Evolutionary conservation across 2,329 filamentous ascomycete species (phyloP), one percentile per base, ranked within the genome.

Genomic region (Ceratocystis smalleyi): DNA sequence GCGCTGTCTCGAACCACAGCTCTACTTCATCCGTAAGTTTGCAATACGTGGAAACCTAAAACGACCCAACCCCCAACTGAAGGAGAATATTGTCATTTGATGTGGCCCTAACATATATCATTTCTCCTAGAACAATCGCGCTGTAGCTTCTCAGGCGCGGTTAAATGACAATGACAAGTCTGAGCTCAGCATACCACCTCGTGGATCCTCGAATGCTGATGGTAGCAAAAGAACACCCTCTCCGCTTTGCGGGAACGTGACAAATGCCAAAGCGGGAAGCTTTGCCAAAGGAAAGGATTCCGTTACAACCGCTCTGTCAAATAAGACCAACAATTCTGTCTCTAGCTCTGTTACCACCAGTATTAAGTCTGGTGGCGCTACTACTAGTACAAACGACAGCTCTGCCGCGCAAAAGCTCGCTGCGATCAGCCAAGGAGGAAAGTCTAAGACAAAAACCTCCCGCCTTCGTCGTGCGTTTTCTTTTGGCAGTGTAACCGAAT

Each of bases 401-500:
- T 84, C 88, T 59, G 92, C 92, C 22, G 86, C 88, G 15, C 86
- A 90, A 73, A 90, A 95, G 65, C 81, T 97, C 47, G 85, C 88
- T 57, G 90, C 91, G n/a, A 80, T 97, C 64, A 92, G 86, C 67
- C 88, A 92, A 69, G 89, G 89, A 63, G 78, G 78, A 32, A 88
- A 83, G 72, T 81, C 85, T 68, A 91, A 90, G 72, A 90, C 86
- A 76, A 96, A 96, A 76, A 89, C 87, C 1, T 91, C 88, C 19
- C 82, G 91, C 69, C 78, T 99, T 66, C 84, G 94, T 64, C 83
- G 94, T 69, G 94, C 94, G 0, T 96, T 99, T 71, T 99, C 94
- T 0, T 99, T 99, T 75, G 91, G 94, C 61, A 97, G 92, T 73
- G 89, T 91, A 51, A 89, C 92, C 7, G 94, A 99, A 72, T 83